Evolutionary conservation across 306 rosid genomes (phyloP).

Genomic region (Rosa lucieae): DNA sequence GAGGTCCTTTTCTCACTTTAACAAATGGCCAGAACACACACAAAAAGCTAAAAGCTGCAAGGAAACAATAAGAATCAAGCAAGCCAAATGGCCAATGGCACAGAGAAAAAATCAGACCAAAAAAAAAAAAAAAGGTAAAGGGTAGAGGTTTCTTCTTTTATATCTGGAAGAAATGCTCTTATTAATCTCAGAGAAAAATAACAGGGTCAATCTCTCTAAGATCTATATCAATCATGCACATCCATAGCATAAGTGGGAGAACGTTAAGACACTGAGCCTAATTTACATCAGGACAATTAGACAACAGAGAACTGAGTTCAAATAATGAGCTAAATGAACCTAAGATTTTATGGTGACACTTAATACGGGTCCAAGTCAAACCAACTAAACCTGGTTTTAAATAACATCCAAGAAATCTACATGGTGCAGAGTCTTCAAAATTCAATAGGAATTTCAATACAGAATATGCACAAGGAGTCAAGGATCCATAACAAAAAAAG

Average conservation of each 20-base stretch:
- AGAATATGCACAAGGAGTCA: neutral
- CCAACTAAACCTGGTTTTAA: neutral
- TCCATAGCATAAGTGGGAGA: neutral
- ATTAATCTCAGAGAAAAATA: neutral
- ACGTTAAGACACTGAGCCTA: no score
- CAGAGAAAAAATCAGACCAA: neutral
- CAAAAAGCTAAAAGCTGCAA: neutral
- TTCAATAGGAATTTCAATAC: no score
- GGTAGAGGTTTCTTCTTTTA: neutral
- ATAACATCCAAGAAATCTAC: neutral
- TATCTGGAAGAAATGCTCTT: neutral
- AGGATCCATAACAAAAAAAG: neutral
- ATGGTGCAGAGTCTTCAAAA: neutral
- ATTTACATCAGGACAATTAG: neutral
- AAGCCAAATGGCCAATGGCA: neutral
- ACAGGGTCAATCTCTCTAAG: neutral
- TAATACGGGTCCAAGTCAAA: neutral
- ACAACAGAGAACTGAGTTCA: neutral
- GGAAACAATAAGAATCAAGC: neutral
- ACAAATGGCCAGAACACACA: neutral
- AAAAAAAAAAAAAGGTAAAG: neutral
- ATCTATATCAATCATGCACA: neutral
- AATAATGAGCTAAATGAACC: neutral
- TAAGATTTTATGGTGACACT: neutral
- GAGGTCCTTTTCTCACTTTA: neutral